Base-by-base conservation (phyloP, 1,284 basidiomycete species). In the Pseudozyma tsukubaensis region DNA sequence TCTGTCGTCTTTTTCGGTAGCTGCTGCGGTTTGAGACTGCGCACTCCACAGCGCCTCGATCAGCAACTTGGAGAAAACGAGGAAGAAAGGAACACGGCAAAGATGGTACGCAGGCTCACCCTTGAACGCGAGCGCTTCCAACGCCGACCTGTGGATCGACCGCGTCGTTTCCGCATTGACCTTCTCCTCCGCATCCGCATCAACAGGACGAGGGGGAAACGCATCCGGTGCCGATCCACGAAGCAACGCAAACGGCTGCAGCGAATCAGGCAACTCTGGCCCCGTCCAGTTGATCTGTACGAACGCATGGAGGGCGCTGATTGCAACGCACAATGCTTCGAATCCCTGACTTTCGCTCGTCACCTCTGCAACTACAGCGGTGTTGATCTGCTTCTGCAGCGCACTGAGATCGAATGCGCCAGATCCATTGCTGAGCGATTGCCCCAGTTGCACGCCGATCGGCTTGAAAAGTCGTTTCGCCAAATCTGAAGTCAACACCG, bases 71-170 rank as follows among this genome's bases (percentile, higher is more conserved):
- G 94, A 89, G 59, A 96, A 86, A 43, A 91, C 89, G 57, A 98
- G 89, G 78, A 95, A 90, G 32, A 89, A 86, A 1, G 94, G 89
- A 45, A 86, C 86, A 68, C 88, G 87, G 18, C 91, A 89, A 50
- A 99, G 91, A 85, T 99, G 97, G 86, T 99, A 99, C 0, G 93
- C 93, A 4, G 97, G 97, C 86, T 99, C 96, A 1, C 97, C 97
- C 1, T 90, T 90, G 66, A 90, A 90, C 0, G 94, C 90, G 47
- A 99, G 89, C 69, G 92, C 90, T 5, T 91, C 87, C 48, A 95
- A 87, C 13, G 94, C 89, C 1, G 84, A 79, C 35, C 86, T 85
- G 79, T 94, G 89, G 44, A 97, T 85, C 50, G 64, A 12, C 2
- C 61, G 57, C 19, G 59, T 53, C 9, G 55, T 61, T 62, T 69